Evolutionary conservation across 768 basidiomycete genomes (phyloP).

Genomic region (Boletus vinaceobasis): DNA sequence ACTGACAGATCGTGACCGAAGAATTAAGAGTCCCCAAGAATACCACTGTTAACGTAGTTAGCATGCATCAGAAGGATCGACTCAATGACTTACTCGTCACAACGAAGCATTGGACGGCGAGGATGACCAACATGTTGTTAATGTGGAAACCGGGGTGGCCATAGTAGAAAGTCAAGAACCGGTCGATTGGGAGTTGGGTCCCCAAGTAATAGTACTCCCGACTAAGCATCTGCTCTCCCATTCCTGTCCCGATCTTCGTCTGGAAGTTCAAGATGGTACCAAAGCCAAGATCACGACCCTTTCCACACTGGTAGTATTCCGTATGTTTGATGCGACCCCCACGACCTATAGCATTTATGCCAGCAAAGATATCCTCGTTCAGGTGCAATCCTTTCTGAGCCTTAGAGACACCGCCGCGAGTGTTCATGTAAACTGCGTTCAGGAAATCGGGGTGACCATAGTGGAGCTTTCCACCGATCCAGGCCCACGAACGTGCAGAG

Average conservation of each 20-base stretch:
- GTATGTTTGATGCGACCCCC: conserved; percentile 98
- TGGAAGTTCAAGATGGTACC: conserved; percentile 99
- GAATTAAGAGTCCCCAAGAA: conserved; percentile 92
- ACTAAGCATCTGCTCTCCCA: conserved; percentile 99
- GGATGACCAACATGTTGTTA: conserved; percentile 98
- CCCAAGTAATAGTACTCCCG: conserved; percentile 99
- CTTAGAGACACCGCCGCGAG: conserved; percentile 97
- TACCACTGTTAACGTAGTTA: conserved; percentile 58
- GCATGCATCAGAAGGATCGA: conserved; percentile 1
- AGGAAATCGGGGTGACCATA: conserved; percentile 99
- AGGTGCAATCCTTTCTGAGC: conserved; percentile 99
- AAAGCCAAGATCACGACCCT: conserved; percentile 97
- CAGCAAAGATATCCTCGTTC: conserved; percentile 99
- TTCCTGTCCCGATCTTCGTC: conserved; percentile 99
- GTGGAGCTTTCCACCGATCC: conserved; percentile 97
- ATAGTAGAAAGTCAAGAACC: conserved; percentile 99
- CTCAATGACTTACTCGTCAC: conserved; percentile 62
- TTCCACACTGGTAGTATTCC: conserved; percentile 99
- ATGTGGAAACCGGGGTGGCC: conserved; percentile 99
- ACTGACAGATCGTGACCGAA: conserved; percentile 74
- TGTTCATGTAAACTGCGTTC: conserved; percentile 96
- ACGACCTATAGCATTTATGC: conserved; percentile 97
- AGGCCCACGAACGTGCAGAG: conserved; percentile 91
- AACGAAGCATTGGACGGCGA: conserved; percentile 95
- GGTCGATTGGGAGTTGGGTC: conserved; percentile 95